Evolutionary conservation across 345 rosid genomes (phyloP), one percentile per base, ranked within the genome.

Genomic region (Nephelium lappaceum): DNA sequence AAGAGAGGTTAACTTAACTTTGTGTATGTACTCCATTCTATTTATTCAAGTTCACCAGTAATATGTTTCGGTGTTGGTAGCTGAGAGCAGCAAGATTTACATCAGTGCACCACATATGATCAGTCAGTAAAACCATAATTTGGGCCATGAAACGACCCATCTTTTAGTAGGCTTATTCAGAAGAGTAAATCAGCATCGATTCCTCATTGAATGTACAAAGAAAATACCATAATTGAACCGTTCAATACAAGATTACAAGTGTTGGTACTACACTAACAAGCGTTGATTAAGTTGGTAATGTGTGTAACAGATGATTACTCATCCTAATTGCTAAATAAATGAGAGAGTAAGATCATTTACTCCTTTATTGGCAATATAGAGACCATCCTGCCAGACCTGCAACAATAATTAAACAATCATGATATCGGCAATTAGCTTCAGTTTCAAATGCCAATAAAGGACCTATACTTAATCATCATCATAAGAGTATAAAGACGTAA

Each of bases 301-400:
- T 49, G 55, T 15, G 0, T 16, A 31, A 31, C 19, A 4, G 55
- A 49, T 49, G 31, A 27, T 31, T 31, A 31, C 36, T 31, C 55
- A 49, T 49, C 55, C 19, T 49, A 49, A 3, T 49, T 49, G 55
- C 55, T 14, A 49, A 49, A 49, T 14, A 6, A 49, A 49, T 0
- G 1, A 31, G 55, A 53, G n/a, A 53, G n/a, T 53, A 53, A 53
- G 7, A 53, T 49, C 42, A 25, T 70, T 49, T 1, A 16, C 42
- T 70, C 73, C 31, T 70, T 70, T 70, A 24, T 25, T 25, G 41
- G 9, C 41, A 70, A 16, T 14, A 23, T 21, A 11, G 10, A 47
- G 57, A 45, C 10, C 73, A 47, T 19, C 27, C 45, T 43, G 24
- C 14, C 73, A 24, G 11, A 69, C 73, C 73, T 45, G 41, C 73